Conservation (phyloP, 2,329 filamentous ascomycete genomes). For the Phyllachora maydis region DNA sequence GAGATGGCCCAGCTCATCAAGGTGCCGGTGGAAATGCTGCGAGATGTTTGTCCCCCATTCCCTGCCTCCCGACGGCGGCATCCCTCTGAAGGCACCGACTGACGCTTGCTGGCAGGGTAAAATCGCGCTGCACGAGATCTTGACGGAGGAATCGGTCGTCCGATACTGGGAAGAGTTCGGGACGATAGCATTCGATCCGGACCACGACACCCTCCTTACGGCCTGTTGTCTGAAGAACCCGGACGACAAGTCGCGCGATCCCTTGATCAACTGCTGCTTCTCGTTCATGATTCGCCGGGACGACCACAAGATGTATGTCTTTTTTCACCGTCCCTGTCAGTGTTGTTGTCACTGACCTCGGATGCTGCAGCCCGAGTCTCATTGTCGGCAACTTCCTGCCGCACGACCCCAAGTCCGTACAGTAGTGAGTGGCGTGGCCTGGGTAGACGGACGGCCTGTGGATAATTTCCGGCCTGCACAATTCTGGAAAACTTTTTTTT, state of each 20-base stretch:
- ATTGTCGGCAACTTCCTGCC: constrained; percentile 96
- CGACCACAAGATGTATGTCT: constrained; percentile 83
- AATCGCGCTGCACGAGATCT: constrained; percentile 84
- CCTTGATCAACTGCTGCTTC: constrained; percentile 82
- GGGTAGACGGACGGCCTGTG: too few relatives aligned
- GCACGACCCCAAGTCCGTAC: too few relatives aligned
- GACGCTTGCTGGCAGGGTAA: constrained; percentile 46
- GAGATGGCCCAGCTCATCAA: constrained; percentile 96
- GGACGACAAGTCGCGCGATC: constrained; percentile 42
- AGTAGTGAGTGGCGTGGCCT: too few relatives aligned
- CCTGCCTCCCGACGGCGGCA: constrained; percentile 1
- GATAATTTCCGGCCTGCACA: too few relatives aligned
- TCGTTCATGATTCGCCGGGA: constrained; percentile 93
- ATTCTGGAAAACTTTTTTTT: too few relatives aligned
- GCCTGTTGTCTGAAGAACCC: constrained; percentile 82
- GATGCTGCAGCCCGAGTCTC: constrained; percentile 50
- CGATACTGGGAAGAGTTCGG: constrained; percentile 99
- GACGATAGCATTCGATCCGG: constrained; percentile 86
- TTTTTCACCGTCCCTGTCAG: not conserved
- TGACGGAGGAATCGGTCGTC: constrained; percentile 85
- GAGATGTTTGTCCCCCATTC: constrained; percentile 48
- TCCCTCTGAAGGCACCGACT: not conserved
- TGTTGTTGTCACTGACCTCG: constrained; percentile 14
- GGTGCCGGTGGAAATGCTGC: constrained; percentile 72
- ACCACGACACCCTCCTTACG: constrained; percentile 86